A percentile compares a stretch with the other conserved stretches of the same genome.
Conservation (phyloP, 2,329 filamentous ascomycete species). For the Magnaporthiopsis incrustans region DNA sequence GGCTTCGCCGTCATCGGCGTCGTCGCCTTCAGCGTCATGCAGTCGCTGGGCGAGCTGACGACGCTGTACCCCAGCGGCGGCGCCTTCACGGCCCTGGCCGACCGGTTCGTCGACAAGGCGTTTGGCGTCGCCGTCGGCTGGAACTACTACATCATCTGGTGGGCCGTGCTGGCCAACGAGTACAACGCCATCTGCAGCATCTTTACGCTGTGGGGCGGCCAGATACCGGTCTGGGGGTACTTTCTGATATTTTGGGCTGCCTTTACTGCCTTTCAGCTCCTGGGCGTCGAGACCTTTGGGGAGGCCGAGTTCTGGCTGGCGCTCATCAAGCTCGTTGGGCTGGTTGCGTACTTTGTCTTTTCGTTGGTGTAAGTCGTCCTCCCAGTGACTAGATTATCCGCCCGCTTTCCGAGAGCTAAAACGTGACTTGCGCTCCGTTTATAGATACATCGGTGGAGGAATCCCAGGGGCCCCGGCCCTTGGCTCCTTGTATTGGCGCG, state of each 20-base stretch:
- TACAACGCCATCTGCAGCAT: constrained; percentile 63
- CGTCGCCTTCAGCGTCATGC: constrained; percentile 61
- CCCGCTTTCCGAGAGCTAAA: background rate
- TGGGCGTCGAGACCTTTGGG: constrained; percentile 67
- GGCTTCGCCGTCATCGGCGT: constrained; percentile 66
- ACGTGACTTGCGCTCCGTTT: background rate
- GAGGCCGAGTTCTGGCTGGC: constrained; percentile 77
- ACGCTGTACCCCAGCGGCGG: constrained; percentile 65
- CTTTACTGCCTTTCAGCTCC: constrained; percentile 60
- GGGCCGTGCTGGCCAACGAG: constrained; percentile 58
- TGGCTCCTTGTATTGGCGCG: constrained; percentile 64
- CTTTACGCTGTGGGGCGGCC: constrained; percentile 56
- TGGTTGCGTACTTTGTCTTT: constrained; percentile 67
- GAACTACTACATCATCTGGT: constrained; percentile 65
- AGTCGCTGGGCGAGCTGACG: constrained; percentile 66
- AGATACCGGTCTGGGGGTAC: constrained; percentile 55
- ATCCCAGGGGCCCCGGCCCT: constrained; percentile 51
- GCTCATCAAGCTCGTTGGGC: constrained; percentile 60
- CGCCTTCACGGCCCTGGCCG: constrained; percentile 61
- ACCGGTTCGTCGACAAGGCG: constrained; percentile 63
- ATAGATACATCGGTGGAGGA: constrained; percentile 58
- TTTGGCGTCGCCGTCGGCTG: constrained; percentile 62
- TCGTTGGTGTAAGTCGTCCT: constrained; percentile 46
- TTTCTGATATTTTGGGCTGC: constrained; percentile 68
- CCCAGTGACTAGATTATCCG: background rate